Evolutionary conservation across 345 rosid species (phyloP).

Genomic region (Populus davidiana): DNA sequence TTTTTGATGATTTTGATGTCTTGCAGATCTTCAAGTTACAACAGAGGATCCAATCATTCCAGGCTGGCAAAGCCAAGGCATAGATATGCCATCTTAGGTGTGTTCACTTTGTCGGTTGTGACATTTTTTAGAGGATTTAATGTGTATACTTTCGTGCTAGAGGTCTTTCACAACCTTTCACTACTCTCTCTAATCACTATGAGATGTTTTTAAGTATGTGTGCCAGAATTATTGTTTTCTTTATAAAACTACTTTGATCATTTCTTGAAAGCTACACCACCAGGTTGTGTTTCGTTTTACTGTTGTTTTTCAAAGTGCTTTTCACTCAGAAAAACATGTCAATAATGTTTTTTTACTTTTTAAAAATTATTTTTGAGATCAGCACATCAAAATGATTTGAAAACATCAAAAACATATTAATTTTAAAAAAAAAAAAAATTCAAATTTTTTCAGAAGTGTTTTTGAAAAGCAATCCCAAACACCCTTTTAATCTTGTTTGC

Average conservation of each 20-base stretch:
- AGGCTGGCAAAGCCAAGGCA: conserved; percentile 86
- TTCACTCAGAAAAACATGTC: too few relatives aligned
- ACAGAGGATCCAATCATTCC: conserved; percentile 78
- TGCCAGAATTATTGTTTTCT: background rate
- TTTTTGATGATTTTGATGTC: background rate
- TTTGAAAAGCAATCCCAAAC: too few relatives aligned
- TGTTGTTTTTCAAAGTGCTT: too few relatives aligned
- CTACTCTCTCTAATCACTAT: background rate
- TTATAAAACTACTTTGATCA: background rate
- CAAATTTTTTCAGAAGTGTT: too few relatives aligned
- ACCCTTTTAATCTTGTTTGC: too few relatives aligned
- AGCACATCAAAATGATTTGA: too few relatives aligned
- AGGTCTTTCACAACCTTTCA: background rate
- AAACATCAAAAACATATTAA: too few relatives aligned
- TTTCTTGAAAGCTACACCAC: background rate
- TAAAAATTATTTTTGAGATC: too few relatives aligned
- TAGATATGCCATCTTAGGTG: conserved; percentile 17
- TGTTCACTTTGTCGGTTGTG: background rate
- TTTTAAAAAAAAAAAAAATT: too few relatives aligned
- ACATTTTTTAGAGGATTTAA: background rate
- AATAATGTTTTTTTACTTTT: too few relatives aligned
- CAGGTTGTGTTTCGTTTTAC: too few relatives aligned
- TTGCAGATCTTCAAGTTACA: conserved; percentile 77
- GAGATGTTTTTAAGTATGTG: background rate
- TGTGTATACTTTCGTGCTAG: conserved; percentile 2